Conservation (phyloP, 768 basidiomycete species). For the Macrolepiota dolichaula region DNA sequence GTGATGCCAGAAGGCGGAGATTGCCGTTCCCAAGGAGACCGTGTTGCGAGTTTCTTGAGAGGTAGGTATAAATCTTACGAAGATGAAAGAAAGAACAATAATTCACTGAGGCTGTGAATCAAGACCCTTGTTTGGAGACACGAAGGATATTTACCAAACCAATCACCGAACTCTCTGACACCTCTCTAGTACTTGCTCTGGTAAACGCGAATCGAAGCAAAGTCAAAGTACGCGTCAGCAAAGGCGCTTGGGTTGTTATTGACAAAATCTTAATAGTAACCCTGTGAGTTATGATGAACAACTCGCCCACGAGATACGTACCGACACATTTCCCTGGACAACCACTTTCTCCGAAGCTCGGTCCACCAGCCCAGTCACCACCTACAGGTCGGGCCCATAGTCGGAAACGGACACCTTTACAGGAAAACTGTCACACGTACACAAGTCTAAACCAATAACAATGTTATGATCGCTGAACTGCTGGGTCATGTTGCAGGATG, state of each 20-base stretch:
- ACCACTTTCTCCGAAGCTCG: slow-evolving; percentile 40
- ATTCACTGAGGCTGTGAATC: no score
- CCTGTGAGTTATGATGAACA: not conserved
- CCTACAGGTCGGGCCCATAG: slow-evolving; percentile 16
- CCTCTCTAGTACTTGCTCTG: not conserved
- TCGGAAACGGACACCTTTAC: not conserved
- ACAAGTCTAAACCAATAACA: slow-evolving; percentile 55
- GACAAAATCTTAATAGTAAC: slow-evolving; percentile 44
- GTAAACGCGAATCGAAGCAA: slow-evolving; percentile 50
- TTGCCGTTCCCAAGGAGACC: no score
- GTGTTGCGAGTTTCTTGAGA: no score
- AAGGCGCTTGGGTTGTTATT: slow-evolving; percentile 62
- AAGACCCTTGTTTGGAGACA: no score
- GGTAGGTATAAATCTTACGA: no score
- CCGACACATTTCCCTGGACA: slow-evolving; percentile 58
- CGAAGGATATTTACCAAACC: no score
- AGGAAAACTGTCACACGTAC: slow-evolving; percentile 18
- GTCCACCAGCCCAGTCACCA: slow-evolving; percentile 57
- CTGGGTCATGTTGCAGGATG: slow-evolving; percentile 53
- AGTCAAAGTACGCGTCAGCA: slow-evolving; percentile 64
- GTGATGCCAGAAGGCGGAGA: no score
- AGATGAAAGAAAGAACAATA: no score
- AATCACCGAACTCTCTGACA: no score
- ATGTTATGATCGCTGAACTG: slow-evolving; percentile 58
- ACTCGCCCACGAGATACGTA: slow-evolving; percentile 26